These are phyloP conservation scores for Senna tora DNA, from an alignment of 306 rosid species.

Conservation along the genomic window DNA sequence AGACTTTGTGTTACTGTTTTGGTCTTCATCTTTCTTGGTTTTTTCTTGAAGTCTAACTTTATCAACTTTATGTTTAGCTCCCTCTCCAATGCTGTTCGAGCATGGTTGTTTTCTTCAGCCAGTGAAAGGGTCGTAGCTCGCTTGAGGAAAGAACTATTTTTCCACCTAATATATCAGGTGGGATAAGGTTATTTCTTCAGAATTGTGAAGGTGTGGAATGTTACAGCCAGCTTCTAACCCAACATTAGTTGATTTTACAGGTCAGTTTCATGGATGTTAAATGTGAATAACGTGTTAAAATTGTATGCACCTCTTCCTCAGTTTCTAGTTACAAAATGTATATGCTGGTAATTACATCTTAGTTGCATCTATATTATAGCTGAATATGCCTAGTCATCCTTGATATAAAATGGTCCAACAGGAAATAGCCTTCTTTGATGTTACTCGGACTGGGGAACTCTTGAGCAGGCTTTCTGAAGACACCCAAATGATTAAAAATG, in stretches of 20 bases:
- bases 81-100: conserved; percentile 48
- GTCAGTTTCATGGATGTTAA: conserved; percentile 5
- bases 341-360: background rate
- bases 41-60: background rate
- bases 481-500: conserved; percentile 53
- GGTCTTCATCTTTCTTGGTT: background rate
- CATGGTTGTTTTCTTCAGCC: conserved; percentile 60
- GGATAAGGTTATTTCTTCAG: background rate
- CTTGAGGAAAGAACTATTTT: conserved; percentile 49
- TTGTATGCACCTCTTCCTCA: background rate
- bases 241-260: background rate
- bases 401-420: conserved; percentile 10
- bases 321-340: background rate
- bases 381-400: background rate
- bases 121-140: conserved; percentile 59
- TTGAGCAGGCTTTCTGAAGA: conserved; percentile 58
- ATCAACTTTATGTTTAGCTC: conserved; percentile 39
- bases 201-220: conserved; percentile 8
- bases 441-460: conserved; percentile 58
- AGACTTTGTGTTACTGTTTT: background rate
- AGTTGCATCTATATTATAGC: background rate
- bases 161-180: conserved; percentile 53
- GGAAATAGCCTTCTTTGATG: conserved; percentile 59
- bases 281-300: background rate
- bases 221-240: background rate